A percentile compares a stretch with the other conserved stretches of the same genome.
Conservation (phyloP, 352 stramenopile species). For the Blastocystis sp. region DNA sequence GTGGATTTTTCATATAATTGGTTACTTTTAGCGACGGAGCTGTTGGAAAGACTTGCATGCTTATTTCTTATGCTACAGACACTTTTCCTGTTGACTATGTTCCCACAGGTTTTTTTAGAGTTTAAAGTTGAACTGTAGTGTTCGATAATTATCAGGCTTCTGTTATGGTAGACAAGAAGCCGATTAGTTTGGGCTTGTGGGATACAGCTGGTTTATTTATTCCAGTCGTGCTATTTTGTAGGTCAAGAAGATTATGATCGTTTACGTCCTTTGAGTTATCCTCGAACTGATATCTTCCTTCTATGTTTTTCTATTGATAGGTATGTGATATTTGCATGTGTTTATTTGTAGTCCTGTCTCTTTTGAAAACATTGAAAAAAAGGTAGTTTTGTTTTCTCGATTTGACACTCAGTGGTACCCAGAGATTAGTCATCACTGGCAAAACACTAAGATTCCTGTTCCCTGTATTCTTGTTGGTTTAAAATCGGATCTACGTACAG, state of each 20-base stretch:
- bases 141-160: slow-evolving; percentile 70
- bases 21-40: slow-evolving; percentile 78
- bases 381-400: slow-evolving; percentile 70
- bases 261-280: slow-evolving; percentile 86
- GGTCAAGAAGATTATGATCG: slow-evolving; percentile 92
- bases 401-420: slow-evolving; percentile 62
- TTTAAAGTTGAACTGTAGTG: slow-evolving; percentile 71
- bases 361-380: slow-evolving; percentile 90
- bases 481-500: slow-evolving; percentile 84
- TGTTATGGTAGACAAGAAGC: slow-evolving; percentile 80
- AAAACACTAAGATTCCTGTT: slow-evolving; percentile 68
- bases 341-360: slow-evolving; percentile 71
- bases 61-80: slow-evolving; percentile 93
- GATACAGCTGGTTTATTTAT: slow-evolving; percentile 78
- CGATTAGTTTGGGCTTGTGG: slow-evolving; percentile 90
- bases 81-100: slow-evolving; percentile 92
- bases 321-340: not conserved
- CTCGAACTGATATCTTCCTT: slow-evolving; percentile 89
- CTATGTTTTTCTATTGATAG: slow-evolving; percentile 85
- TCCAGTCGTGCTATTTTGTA: not conserved
- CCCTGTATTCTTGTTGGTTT: slow-evolving; percentile 89
- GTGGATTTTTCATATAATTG: slow-evolving; percentile 7
- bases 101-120: slow-evolving; percentile 81
- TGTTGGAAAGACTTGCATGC: slow-evolving; percentile 89
- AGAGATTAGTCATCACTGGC: slow-evolving; percentile 67